A percentile compares a stretch with the other conserved stretches of the same genome.
Evolutionary conservation across 176 grass and related monocot genomes (phyloP).

Genomic region (Aechmea fasciata): DNA sequence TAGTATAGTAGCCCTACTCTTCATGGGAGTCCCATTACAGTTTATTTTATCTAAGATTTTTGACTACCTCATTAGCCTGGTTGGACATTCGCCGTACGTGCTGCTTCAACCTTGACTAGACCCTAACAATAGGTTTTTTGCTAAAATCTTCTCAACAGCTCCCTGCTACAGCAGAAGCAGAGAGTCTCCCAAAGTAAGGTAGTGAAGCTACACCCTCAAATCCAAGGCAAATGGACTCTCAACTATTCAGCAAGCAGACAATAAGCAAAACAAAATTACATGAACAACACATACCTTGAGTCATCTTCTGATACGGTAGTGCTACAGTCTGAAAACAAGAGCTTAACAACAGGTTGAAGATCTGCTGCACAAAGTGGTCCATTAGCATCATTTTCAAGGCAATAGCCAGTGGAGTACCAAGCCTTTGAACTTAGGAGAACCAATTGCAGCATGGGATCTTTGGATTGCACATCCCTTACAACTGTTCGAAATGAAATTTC

Average conservation of each 20-base stretch:
- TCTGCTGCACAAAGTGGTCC: constrained; percentile 33
- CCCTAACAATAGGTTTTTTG: no score
- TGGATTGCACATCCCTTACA: constrained; percentile 69
- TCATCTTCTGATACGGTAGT: constrained; percentile 49
- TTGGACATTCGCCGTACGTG: no score
- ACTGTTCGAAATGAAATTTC: constrained; percentile 86
- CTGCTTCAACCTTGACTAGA: no score
- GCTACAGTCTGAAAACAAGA: constrained; percentile 59
- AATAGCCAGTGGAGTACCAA: constrained; percentile 55
- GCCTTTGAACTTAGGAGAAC: constrained; percentile 71
- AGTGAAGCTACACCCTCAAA: no score
- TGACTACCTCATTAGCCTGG: no score
- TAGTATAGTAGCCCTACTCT: no score
- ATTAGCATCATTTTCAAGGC: constrained; percentile 48
- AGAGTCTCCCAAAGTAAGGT: no score
- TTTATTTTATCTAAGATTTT: no score
- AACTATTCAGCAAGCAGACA: neutral
- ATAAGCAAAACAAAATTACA: constrained; percentile 9
- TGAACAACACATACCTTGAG: constrained; percentile 39
- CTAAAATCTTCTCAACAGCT: no score
- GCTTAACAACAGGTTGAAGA: constrained; percentile 57
- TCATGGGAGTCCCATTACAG: no score
- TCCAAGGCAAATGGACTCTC: neutral
- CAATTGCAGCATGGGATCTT: constrained; percentile 52
- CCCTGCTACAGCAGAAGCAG: no score